phyloP scores from a whole-genome alignment of 257 asterid species.

The Knoxia roxburghii region DNA sequence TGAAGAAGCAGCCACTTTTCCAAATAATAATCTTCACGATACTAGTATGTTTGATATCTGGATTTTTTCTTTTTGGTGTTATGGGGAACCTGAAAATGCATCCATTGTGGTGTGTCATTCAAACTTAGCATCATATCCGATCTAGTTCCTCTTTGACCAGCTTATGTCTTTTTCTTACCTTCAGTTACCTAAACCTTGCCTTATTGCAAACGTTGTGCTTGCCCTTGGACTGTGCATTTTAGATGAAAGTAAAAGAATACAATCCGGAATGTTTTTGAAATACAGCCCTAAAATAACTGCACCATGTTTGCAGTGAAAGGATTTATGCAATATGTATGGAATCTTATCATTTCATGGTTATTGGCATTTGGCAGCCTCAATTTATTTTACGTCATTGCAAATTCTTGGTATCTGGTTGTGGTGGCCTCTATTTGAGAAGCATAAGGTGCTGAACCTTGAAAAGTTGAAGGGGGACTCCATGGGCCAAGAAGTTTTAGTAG shows the following conservation, averaged over 20 bases:
- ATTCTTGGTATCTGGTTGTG: not conserved
- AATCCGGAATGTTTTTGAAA: not conserved
- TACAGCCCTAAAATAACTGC: not conserved
- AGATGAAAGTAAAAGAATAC: not conserved
- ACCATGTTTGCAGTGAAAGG: not conserved
- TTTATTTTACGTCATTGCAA: conserved; percentile 1
- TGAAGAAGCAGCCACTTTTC: not conserved
- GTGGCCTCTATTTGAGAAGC: not conserved
- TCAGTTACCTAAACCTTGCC: not conserved
- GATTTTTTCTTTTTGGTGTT: not conserved
- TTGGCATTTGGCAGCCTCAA: not conserved
- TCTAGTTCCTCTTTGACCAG: not conserved
- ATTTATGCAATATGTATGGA: not conserved
- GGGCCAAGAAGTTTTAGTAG: too few species aligned
- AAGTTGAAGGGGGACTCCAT: not conserved
- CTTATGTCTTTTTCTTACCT: not conserved
- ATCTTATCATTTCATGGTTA: not conserved
- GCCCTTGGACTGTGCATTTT: not conserved
- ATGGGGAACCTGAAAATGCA: not conserved
- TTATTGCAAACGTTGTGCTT: not conserved
- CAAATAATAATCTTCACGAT: not conserved
- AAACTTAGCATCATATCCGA: not conserved
- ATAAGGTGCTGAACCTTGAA: not conserved
- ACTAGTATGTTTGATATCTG: not conserved
- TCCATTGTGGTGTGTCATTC: not conserved